phyloP scores from a whole-genome alignment of 345 rosid genomes.

The Ailanthus altissimus region DNA sequence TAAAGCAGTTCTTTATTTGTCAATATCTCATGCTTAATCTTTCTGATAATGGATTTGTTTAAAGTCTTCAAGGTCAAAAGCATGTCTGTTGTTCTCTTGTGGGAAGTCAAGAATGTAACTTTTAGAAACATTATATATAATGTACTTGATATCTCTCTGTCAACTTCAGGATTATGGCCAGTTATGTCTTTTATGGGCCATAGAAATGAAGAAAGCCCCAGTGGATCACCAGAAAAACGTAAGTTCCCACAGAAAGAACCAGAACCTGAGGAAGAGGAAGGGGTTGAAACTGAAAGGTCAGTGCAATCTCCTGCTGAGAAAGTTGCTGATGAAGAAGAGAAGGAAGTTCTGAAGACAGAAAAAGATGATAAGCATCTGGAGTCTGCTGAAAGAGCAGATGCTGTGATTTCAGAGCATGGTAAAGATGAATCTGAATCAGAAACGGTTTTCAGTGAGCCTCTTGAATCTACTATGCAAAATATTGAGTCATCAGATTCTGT shows the following conservation, averaged over 20 bases:
- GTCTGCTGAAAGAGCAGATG: conserved; percentile 38
- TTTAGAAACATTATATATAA: conserved; percentile 3
- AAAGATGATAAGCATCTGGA: conserved; percentile 38
- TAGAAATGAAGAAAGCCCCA: conserved; percentile 51
- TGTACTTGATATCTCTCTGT: conserved; percentile 6
- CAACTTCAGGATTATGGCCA: conserved; percentile 76
- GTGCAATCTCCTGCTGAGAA: conserved; percentile 22
- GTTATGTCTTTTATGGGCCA: conserved; percentile 83
- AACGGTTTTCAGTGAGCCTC: conserved; percentile 31
- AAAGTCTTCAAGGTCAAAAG: neutral
- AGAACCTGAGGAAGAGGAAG: conserved; percentile 39
- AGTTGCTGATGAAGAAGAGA: conserved; percentile 43
- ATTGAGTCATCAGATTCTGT: conserved; percentile 35
- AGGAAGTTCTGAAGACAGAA: conserved; percentile 27
- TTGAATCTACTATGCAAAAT: conserved; percentile 38
- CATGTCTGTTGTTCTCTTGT: neutral
- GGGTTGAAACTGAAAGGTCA: conserved; percentile 38
- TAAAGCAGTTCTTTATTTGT: neutral
- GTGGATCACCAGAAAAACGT: conserved; percentile 37
- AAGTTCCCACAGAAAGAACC: conserved; percentile 38
- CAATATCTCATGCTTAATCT: neutral
- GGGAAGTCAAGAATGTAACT: conserved; percentile 1
- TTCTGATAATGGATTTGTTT: neutral
- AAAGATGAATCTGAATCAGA: conserved; percentile 48
- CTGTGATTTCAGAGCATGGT: conserved; percentile 30